Percentiles rank a stretch among this genome's conserved stretches.
These are phyloP conservation scores for Erodium texanum DNA, from an alignment of 441 rosid genomes.

Conservation along the genomic window DNA sequence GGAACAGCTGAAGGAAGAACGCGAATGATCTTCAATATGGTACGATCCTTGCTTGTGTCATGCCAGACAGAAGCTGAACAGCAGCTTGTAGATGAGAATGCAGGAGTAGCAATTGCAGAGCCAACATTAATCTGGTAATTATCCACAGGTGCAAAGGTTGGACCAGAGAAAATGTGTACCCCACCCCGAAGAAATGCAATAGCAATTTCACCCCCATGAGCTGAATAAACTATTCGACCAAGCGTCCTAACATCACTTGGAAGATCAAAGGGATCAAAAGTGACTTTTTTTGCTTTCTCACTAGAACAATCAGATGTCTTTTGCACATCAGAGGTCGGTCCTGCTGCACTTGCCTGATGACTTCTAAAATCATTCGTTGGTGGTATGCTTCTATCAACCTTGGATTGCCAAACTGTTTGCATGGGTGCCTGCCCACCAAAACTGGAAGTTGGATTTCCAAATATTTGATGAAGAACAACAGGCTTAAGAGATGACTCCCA, in stretches of 20 bases:
- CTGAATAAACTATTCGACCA: constrained; percentile 92
- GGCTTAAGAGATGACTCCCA: constrained; percentile 99
- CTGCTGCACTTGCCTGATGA: constrained; percentile 48
- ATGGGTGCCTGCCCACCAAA: constrained; percentile 95
- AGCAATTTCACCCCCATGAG: constrained; percentile 99
- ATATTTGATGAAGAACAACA: constrained; percentile 94
- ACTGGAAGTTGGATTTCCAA: constrained; percentile 90
- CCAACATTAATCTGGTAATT: constrained; percentile 94
- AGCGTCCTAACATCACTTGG: constrained; percentile 96
- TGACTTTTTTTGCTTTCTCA: constrained; percentile 61
- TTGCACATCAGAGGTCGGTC: constrained; percentile 42
- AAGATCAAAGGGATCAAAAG: constrained; percentile 95
- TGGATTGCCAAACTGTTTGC: constrained; percentile 96
- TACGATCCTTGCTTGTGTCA: constrained; percentile 70
- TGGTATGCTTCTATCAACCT: constrained; percentile 89
- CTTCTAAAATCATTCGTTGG: constrained; percentile 74
- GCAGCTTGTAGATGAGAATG: constrained; percentile 98
- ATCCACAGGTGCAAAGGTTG: constrained; percentile 79
- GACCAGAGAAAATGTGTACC: constrained; percentile 96
- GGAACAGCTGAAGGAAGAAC: constrained; percentile 91
- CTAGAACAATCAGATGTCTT: constrained; percentile 45
- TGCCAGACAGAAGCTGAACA: constrained; percentile 99
- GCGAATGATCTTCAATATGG: constrained; percentile 85
- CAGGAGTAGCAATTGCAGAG: constrained; percentile 96
- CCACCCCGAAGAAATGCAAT: constrained; percentile 95